Conservation (phyloP, 2,329 filamentous ascomycete species). For the Rutstroemia sp. region DNA sequence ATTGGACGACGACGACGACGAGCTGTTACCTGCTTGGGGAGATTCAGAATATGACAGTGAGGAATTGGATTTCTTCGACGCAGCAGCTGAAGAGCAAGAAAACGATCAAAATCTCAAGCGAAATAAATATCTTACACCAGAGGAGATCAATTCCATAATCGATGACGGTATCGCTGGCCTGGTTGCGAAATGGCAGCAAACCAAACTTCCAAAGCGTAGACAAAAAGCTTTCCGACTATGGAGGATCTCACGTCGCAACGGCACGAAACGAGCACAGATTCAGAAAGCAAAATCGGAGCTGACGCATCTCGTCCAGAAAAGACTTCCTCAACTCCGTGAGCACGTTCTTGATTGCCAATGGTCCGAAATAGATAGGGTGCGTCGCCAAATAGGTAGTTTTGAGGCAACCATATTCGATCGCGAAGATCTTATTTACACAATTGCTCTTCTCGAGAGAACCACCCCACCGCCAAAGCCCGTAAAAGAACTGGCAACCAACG, state of each 20-base stretch:
- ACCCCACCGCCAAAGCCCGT: slow-evolving; percentile 33
- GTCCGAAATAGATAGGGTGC: slow-evolving; percentile 44
- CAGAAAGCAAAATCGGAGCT: slow-evolving; percentile 37
- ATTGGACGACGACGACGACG: slow-evolving; percentile 33
- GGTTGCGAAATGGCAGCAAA: slow-evolving; percentile 48
- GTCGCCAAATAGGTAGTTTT: slow-evolving; percentile 48
- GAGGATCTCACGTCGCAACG: slow-evolving; percentile 41
- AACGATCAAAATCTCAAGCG: slow-evolving; percentile 27
- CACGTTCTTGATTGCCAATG: slow-evolving; percentile 48
- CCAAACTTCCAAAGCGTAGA: slow-evolving; percentile 47
- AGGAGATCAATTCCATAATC: slow-evolving; percentile 46
- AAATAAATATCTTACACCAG: slow-evolving; percentile 32
- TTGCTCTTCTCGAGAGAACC: slow-evolving; percentile 38
- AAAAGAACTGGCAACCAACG: slow-evolving; percentile 2
- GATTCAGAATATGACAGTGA: slow-evolving; percentile 54
- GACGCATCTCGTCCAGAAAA: slow-evolving; percentile 35
- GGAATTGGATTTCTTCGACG: slow-evolving; percentile 54
- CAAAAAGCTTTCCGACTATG: slow-evolving; percentile 54
- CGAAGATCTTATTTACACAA: slow-evolving; percentile 44
- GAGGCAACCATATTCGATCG: slow-evolving; percentile 59
- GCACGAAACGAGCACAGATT: slow-evolving; percentile 36
- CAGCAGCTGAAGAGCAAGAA: slow-evolving; percentile 35
- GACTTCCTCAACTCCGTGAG: slow-evolving; percentile 47
- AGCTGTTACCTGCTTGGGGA: slow-evolving; percentile 43
- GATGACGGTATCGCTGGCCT: slow-evolving; percentile 45